Conservation (phyloP, 1,284 basidiomycete species). For the Apiotrichum gamsii region DNA sequence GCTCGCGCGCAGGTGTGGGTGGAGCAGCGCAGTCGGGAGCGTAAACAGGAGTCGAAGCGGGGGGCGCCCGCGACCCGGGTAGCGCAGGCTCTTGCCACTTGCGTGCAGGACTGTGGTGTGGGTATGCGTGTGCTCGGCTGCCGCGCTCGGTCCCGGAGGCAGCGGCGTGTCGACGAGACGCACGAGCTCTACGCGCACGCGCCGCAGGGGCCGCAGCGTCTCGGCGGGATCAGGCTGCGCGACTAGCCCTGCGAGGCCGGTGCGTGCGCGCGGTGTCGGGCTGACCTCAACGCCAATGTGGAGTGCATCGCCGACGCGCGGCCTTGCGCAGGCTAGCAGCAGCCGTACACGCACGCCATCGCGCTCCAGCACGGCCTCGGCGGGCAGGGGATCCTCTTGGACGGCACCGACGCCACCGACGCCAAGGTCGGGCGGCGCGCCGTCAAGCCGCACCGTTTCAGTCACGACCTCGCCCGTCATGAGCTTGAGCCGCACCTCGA, state of each 20-base stretch:
- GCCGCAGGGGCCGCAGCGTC: slow-evolving; percentile 31
- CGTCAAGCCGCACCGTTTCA: slow-evolving; percentile 31
- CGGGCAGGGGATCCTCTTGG: slow-evolving; percentile 15
- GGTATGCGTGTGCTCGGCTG: slow-evolving; percentile 16
- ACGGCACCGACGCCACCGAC: neutral
- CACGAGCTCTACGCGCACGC: slow-evolving; percentile 42
- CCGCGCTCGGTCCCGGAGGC: neutral
- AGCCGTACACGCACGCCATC: slow-evolving; percentile 30
- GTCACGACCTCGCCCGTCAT: slow-evolving; percentile 19
- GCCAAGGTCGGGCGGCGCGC: slow-evolving; percentile 30
- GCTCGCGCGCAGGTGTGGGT: slow-evolving; percentile 19
- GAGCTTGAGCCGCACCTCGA: slow-evolving; percentile 26
- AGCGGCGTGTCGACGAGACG: slow-evolving; percentile 22
- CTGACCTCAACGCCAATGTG: slow-evolving; percentile 38
- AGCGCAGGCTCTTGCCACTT: slow-evolving; percentile 45
- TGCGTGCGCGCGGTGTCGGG: slow-evolving; percentile 25
- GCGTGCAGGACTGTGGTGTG: slow-evolving; percentile 23
- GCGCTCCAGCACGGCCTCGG: slow-evolving; percentile 27
- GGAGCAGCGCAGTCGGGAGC: slow-evolving; percentile 32
- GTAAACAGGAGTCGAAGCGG: slow-evolving; percentile 44
- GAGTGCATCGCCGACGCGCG: slow-evolving; percentile 31
- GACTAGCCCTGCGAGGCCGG: slow-evolving; percentile 26
- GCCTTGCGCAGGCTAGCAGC: slow-evolving; percentile 27
- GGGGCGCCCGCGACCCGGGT: slow-evolving; percentile 33
- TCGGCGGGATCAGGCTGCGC: slow-evolving; percentile 30